Percentiles rank a stretch among this genome's conserved stretches.
Conservation (phyloP, 2,329 filamentous ascomycete genomes). For the Cladorrhinum sp. region DNA sequence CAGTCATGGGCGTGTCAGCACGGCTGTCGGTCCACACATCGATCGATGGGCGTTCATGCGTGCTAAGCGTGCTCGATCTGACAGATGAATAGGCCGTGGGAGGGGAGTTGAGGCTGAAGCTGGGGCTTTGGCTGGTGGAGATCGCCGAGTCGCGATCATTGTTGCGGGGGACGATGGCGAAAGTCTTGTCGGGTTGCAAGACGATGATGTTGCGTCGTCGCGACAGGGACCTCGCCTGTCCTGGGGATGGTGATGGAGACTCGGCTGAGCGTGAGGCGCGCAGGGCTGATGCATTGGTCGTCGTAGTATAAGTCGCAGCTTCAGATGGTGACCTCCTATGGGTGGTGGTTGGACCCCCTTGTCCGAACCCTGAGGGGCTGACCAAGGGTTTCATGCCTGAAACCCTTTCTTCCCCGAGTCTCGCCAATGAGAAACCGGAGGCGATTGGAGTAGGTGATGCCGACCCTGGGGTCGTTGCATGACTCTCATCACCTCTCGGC, state of each 20-base stretch:
- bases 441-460: slow-evolving; percentile 36
- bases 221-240: slow-evolving; percentile 33
- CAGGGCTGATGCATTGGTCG: slow-evolving; percentile 37
- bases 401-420: slow-evolving; percentile 39
- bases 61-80: slow-evolving; percentile 38
- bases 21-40: slow-evolving; percentile 48
- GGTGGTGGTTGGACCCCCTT: slow-evolving; percentile 36
- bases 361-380: slow-evolving; percentile 31
- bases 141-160: slow-evolving; percentile 25
- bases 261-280: slow-evolving; percentile 24
- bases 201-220: slow-evolving; percentile 46
- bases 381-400: slow-evolving; percentile 44
- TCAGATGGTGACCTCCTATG: slow-evolving; percentile 37
- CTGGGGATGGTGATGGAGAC: slow-evolving; percentile 22
- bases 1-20: slow-evolving; percentile 47
- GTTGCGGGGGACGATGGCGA: slow-evolving; percentile 44
- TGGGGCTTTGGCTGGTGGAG: slow-evolving; percentile 12
- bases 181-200: slow-evolving; percentile 57
- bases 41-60: slow-evolving; percentile 49
- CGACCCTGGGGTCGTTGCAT: slow-evolving; percentile 32
- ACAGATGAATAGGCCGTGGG: slow-evolving; percentile 39
- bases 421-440: slow-evolving; percentile 37
- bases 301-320: slow-evolving; percentile 37
- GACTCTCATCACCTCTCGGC: slow-evolving; percentile 26
- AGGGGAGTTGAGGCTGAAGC: slow-evolving; percentile 40